These are phyloP conservation scores for Cubamyces lactineus DNA, from an alignment of 768 basidiomycete species.

Conservation along the genomic window DNA sequence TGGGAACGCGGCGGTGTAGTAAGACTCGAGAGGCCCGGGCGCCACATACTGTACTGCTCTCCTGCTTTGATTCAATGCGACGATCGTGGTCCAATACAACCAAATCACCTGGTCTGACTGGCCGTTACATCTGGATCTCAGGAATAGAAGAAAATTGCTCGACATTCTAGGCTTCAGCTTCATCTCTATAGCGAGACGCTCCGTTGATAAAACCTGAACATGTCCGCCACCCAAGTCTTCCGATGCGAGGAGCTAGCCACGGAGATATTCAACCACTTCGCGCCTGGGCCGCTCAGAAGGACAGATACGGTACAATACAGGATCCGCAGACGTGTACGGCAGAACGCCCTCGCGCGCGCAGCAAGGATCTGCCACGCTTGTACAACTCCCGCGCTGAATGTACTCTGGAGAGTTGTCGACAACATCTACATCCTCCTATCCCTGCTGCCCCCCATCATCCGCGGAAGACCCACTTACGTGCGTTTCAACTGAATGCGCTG, in stretches of 20 bases:
- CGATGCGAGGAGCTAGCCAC: not conserved
- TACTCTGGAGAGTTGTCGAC: slow-evolving; percentile 12
- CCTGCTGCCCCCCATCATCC: not conserved
- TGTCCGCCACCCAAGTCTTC: not conserved
- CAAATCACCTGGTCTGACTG: too few species aligned
- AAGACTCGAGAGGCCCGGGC: too few species aligned
- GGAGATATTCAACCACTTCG: not conserved
- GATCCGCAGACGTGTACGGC: not conserved
- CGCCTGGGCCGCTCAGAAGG: not conserved
- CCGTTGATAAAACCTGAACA: too few species aligned
- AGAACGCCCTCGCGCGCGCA: not conserved
- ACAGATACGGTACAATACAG: not conserved
- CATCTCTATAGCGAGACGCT: too few species aligned
- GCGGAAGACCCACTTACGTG: not conserved
- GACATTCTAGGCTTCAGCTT: too few species aligned
- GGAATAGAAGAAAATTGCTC: too few species aligned
- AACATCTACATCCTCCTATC: not conserved
- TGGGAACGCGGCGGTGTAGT: too few species aligned
- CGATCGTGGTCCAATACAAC: too few species aligned
- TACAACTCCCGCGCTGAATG: slow-evolving; percentile 2
- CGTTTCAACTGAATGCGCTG: too few species aligned
- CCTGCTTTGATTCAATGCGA: too few species aligned
- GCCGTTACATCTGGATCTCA: too few species aligned
- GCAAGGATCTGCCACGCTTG: slow-evolving; percentile 7
- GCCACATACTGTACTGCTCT: too few species aligned